Percentiles rank a stretch among this genome's conserved stretches.
phyloP scores from a whole-genome alignment of 2,329 filamentous ascomycete genomes.

The Pyrenophora teres region DNA sequence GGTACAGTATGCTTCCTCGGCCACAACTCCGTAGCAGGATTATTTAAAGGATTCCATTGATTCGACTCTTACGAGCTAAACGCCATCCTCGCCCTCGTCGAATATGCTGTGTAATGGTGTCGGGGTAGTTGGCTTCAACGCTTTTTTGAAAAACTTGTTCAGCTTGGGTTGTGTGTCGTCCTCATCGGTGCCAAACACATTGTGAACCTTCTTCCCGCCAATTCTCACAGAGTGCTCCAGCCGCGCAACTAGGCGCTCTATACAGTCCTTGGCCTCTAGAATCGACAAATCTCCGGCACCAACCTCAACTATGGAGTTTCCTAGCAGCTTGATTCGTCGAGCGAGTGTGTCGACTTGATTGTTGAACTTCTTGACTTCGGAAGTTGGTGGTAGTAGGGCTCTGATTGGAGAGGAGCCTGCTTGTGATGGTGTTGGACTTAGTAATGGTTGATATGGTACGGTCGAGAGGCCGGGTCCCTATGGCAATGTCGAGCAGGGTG shows the following conservation, averaged over 20 bases:
- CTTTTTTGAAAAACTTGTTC: conserved; percentile 18
- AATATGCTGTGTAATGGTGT: conserved; percentile 16
- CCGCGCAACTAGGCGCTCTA: conserved; percentile 76
- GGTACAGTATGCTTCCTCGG: background rate
- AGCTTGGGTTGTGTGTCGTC: conserved; percentile 55
- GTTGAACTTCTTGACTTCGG: conserved; percentile 65
- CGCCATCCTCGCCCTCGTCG: conserved; percentile 13
- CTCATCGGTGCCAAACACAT: conserved; percentile 50
- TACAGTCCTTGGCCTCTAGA: conserved; percentile 74
- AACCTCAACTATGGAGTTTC: conserved; percentile 70
- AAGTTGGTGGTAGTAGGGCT: conserved; percentile 16
- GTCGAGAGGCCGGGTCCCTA: conserved; percentile 67
- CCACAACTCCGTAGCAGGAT: background rate
- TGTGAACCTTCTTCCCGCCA: conserved; percentile 50
- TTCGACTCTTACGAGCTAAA: background rate
- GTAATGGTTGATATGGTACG: conserved; percentile 37
- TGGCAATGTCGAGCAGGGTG: conserved; percentile 71
- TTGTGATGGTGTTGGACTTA: conserved; percentile 32
- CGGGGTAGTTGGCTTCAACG: conserved; percentile 5
- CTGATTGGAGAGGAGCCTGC: conserved; percentile 22
- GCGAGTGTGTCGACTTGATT: conserved; percentile 70
- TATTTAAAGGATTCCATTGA: background rate
- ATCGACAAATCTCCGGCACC: conserved; percentile 65
- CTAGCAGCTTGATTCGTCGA: conserved; percentile 52
- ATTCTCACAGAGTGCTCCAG: conserved; percentile 73